Percentiles rank a stretch among this genome's conserved stretches.
phyloP scores from a whole-genome alignment of 202 grass and related monocot genomes.

The Saccharum hybrid region DNA sequence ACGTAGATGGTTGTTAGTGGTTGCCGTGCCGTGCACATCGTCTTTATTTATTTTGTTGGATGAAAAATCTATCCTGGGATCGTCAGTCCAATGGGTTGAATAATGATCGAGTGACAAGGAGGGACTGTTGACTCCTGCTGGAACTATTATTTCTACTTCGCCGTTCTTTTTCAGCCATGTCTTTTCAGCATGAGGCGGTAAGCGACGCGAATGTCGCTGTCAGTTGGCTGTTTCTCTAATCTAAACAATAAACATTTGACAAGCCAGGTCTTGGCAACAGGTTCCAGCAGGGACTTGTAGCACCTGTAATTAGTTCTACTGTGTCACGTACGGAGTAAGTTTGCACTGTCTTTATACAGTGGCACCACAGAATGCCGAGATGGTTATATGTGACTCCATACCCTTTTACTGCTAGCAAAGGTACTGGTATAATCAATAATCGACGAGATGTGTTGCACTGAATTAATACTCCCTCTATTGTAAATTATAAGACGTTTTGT shows the following conservation, averaged over 20 bases:
- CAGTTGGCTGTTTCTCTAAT: too few relatives aligned
- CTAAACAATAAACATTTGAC: neutral
- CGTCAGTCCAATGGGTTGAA: neutral
- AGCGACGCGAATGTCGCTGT: too few relatives aligned
- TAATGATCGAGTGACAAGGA: neutral
- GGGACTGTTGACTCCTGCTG: neutral
- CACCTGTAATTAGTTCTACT: neutral
- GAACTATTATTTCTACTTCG: neutral
- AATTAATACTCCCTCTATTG: too few relatives aligned
- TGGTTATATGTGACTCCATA: too few relatives aligned
- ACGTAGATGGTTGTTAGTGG: constrained; percentile 19
- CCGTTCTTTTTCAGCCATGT: too few relatives aligned
- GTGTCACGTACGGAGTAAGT: neutral
- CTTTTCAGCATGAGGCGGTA: too few relatives aligned
- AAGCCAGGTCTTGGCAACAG: too few relatives aligned
- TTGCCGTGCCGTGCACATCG: constrained; percentile 9
- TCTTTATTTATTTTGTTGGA: neutral
- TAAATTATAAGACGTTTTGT: too few relatives aligned
- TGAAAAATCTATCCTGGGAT: neutral
- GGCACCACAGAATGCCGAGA: neutral
- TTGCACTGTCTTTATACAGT: neutral
- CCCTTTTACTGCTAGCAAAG: too few relatives aligned
- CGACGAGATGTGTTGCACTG: too few relatives aligned
- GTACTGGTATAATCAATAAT: too few relatives aligned
- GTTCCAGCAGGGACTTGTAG: too few relatives aligned